These are phyloP conservation scores for Ambrosiella cleistominuta DNA, from an alignment of 2,329 filamentous ascomycete genomes.

Conservation along the genomic window DNA sequence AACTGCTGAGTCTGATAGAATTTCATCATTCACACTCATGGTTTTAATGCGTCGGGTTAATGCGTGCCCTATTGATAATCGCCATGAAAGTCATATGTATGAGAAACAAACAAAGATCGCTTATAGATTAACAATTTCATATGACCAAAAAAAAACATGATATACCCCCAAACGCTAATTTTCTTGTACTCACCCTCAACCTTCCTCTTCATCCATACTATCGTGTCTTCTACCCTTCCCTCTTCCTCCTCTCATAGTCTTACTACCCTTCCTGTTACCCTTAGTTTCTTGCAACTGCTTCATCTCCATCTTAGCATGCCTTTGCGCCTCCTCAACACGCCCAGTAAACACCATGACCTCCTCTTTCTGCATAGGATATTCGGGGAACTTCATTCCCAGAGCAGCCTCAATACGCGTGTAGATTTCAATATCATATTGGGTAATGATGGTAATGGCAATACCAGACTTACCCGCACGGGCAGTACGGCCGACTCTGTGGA, in stretches of 20 bases:
- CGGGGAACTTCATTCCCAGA: constrained; percentile 56
- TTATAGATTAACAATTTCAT: neutral
- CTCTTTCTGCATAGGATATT: constrained; percentile 56
- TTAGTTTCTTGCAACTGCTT: constrained; percentile 59
- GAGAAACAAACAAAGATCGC: neutral
- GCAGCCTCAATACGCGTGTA: constrained; percentile 69
- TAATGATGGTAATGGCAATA: constrained; percentile 63
- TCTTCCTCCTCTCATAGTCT: constrained; percentile 25
- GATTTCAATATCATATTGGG: constrained; percentile 73
- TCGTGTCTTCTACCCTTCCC: constrained; percentile 28
- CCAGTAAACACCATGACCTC: constrained; percentile 69
- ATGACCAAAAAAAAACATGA: neutral
- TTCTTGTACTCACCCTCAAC: constrained; percentile 23
- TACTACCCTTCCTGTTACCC: constrained; percentile 35
- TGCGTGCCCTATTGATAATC: too few species aligned
- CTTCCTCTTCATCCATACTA: constrained; percentile 62
- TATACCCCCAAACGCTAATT: neutral
- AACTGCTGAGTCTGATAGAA: too few species aligned
- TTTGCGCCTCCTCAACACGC: constrained; percentile 68
- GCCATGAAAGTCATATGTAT: too few species aligned
- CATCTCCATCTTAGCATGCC: constrained; percentile 63
- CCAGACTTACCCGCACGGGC: constrained; percentile 75
- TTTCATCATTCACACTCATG: too few species aligned
- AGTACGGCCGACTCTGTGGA: constrained; percentile 77
- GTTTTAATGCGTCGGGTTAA: too few species aligned